Evolutionary conservation across 176 grass and related monocot species (phyloP).

Genomic region (Musa schizocarpa): DNA sequence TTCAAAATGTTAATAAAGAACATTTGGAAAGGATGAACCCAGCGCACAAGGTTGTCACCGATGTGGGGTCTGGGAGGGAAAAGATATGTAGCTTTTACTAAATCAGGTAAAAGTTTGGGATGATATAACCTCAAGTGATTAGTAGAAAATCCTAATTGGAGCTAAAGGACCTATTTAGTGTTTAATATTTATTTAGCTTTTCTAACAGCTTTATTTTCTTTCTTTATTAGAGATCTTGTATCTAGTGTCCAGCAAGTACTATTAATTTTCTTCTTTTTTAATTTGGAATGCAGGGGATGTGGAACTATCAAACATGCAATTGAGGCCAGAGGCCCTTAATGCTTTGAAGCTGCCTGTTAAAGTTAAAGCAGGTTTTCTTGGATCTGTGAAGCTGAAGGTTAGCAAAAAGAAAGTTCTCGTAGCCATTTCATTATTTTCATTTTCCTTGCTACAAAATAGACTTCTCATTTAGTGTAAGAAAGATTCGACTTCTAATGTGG

Average conservation of each 20-base stretch:
- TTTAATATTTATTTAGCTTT: neutral
- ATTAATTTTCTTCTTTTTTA: slow-evolving; percentile 11
- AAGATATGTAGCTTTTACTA: too few species aligned
- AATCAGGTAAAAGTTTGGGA: too few species aligned
- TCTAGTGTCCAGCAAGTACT: slow-evolving; percentile 12
- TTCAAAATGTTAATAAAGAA: too few species aligned
- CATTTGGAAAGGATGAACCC: too few species aligned
- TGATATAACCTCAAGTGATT: neutral
- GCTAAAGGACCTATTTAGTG: neutral
- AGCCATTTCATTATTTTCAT: neutral
- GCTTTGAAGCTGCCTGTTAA: slow-evolving; percentile 83
- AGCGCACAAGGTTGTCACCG: too few species aligned
- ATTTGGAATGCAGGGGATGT: slow-evolving; percentile 57
- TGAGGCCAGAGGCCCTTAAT: slow-evolving; percentile 95
- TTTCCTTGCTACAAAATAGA: neutral
- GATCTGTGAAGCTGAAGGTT: slow-evolving; percentile 96
- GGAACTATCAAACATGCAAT: slow-evolving; percentile 86
- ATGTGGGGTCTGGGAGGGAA: too few species aligned
- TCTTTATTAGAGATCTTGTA: slow-evolving; percentile 8
- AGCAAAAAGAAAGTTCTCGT: slow-evolving; percentile 23
- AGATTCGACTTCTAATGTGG: neutral
- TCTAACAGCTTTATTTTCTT: neutral
- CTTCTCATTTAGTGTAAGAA: neutral
- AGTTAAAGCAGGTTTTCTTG: slow-evolving; percentile 96
- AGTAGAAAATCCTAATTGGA: neutral